These are phyloP conservation scores for Elsinoe arachidis DNA, from an alignment of 2,329 filamentous ascomycete species.

Conservation along the genomic window DNA sequence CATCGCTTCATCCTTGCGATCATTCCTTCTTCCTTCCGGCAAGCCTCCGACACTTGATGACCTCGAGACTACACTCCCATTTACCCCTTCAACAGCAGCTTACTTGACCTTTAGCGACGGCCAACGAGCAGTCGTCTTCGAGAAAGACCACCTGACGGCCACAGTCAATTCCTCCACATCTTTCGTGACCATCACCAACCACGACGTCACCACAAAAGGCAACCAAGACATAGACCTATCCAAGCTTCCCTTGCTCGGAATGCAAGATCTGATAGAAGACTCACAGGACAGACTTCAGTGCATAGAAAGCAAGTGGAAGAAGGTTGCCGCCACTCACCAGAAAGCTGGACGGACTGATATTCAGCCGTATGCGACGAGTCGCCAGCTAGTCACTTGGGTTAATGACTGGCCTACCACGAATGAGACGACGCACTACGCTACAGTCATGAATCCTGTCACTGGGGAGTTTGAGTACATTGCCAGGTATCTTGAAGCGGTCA, in stretches of 20 bases:
- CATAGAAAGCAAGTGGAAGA: slow-evolving; percentile 24
- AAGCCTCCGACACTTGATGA: slow-evolving; percentile 20
- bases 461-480: slow-evolving; percentile 39
- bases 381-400: slow-evolving; percentile 6
- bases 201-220: slow-evolving; percentile 33
- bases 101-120: slow-evolving; percentile 51
- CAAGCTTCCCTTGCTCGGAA: slow-evolving; percentile 15
- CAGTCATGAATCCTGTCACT: slow-evolving; percentile 46
- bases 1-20: slow-evolving; percentile 44
- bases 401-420: slow-evolving; percentile 45
- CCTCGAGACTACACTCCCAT: slow-evolving; percentile 30
- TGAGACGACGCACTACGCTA: slow-evolving; percentile 50
- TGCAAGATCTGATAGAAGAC: slow-evolving; percentile 27
- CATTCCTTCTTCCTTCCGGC: slow-evolving; percentile 31
- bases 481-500: slow-evolving; percentile 9
- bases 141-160: slow-evolving; percentile 47
- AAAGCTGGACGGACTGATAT: not conserved
- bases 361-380: not conserved
- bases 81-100: slow-evolving; percentile 42
- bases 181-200: slow-evolving; percentile 52
- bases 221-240: slow-evolving; percentile 19
- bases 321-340: slow-evolving; percentile 14
- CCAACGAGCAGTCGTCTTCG: slow-evolving; percentile 39
- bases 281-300: slow-evolving; percentile 28
- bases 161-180: slow-evolving; percentile 36